These are phyloP conservation scores for Aureobasidium sp. DNA, from an alignment of 2,329 filamentous ascomycete species.

Conservation along the genomic window DNA sequence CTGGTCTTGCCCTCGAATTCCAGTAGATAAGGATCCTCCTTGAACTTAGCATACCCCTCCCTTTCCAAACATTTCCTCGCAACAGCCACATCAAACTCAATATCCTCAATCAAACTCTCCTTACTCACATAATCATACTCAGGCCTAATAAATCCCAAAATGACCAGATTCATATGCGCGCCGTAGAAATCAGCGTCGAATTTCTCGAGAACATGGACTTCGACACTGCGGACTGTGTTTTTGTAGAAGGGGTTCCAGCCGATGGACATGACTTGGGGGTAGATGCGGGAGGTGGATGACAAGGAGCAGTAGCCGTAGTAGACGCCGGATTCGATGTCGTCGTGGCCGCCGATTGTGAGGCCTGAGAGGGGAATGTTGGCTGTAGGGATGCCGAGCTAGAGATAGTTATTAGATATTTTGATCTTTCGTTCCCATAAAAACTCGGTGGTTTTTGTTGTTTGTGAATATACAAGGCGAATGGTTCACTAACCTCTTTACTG, in stretches of 20 bases:
- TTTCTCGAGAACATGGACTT: constrained; percentile 55
- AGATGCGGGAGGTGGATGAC: constrained; percentile 38
- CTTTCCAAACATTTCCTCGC: constrained; percentile 63
- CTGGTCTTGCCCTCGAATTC: constrained; percentile 24
- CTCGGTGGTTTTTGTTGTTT: background rate
- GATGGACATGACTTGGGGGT: constrained; percentile 87
- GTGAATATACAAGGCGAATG: background rate
- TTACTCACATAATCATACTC: constrained; percentile 81
- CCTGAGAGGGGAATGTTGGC: constrained; percentile 69
- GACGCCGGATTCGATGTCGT: constrained; percentile 63
- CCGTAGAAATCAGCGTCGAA: constrained; percentile 82
- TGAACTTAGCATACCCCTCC: constrained; percentile 48
- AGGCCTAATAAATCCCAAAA: constrained; percentile 80
- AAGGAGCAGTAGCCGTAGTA: constrained; percentile 91
- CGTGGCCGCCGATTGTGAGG: constrained; percentile 60
- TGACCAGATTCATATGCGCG: constrained; percentile 64
- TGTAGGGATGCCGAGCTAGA: constrained; percentile 84
- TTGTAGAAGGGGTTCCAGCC: constrained; percentile 98
- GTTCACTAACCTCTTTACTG: constrained; percentile 64
- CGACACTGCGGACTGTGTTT: constrained; percentile 73
- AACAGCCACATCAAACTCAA: constrained; percentile 79
- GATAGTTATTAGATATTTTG: background rate
- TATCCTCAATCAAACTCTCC: constrained; percentile 80
- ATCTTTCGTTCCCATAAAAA: too few relatives aligned
- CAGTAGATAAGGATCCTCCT: constrained; percentile 34